Base-by-base conservation (phyloP, 164 flowering plant species). In the Nymphaea colorata region DNA sequence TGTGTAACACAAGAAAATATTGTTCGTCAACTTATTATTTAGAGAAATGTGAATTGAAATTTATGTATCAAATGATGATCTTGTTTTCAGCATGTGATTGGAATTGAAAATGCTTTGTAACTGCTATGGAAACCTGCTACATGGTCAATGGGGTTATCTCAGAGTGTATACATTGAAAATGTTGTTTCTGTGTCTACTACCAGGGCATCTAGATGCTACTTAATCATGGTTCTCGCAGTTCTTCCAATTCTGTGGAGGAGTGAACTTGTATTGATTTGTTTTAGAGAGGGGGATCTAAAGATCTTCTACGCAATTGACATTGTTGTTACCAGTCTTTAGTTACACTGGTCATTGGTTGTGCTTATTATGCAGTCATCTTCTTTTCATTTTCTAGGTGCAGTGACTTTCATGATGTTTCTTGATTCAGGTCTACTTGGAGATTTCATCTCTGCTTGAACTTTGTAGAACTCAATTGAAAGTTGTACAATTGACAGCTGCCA, bases 401-500 rank as follows among this genome's bases (percentile, higher is more conserved):
- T 6, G 55, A 47, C 11, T 47, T 3, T 2, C 36, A 47, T 12
- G 12, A 7, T 12, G 12, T 4, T 47, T 47, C 55, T 47, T 47
- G 12, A 14, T 44, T 62, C 75, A 94, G 99, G 98, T 95, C 75
- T 83, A 82, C 74, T 68, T 77, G 6, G 96, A 90, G 80, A 83
- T 77, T 3, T 63, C 68, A 8, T 82, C 82, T 15, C 80, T 94
- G 2, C 80, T 88, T 61, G 98, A 87, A 71, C 64, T 79, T 5
- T 95, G 99, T 74, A 84, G 90, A 79, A 88, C 85, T 74, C 98
- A 85, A 68, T 67, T 86, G 76, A 92, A 86, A 78, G 90, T 76
- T 66, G 89, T 79, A 44, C 93, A 92, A 64, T 75, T 94, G 75
- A 83, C 83, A 0, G 85, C 86, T 70, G 73, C 79, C 71, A 86